A percentile compares a stretch with the other conserved stretches of the same genome.
Evolutionary conservation across 768 basidiomycete genomes (phyloP).

Genomic region (Tubosaeta sp.): DNA sequence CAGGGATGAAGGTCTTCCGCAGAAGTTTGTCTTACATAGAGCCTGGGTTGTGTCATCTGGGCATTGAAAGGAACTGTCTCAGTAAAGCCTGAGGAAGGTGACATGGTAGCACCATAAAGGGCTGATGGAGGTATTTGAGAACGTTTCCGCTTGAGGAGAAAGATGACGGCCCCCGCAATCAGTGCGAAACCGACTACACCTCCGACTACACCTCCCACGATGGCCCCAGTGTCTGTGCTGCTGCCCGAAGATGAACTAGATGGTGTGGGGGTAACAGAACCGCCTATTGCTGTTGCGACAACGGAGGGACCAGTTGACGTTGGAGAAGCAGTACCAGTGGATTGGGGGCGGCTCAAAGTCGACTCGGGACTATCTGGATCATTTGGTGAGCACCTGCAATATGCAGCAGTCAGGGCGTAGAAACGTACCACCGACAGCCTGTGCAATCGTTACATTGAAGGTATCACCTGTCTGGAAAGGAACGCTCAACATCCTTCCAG

Average conservation of each 20-base stretch:
- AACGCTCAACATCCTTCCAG: constrained; percentile 1
- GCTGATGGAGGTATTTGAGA: constrained; percentile 19
- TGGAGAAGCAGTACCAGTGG: constrained; percentile 15
- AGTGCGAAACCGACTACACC: constrained; percentile 53
- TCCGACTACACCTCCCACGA: constrained; percentile 61
- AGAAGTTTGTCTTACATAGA: constrained; percentile 25
- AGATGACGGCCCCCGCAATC: constrained; percentile 37
- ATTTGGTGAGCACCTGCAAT: neutral
- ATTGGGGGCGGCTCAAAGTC: constrained; percentile 31
- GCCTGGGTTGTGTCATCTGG: constrained; percentile 20
- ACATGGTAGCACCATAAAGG: neutral
- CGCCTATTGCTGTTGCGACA: neutral
- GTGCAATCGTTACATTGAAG: constrained; percentile 42
- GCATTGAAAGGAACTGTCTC: constrained; percentile 11
- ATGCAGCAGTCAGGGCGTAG: neutral
- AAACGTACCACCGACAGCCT: constrained; percentile 24
- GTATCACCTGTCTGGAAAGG: constrained; percentile 27
- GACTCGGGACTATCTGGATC: constrained; percentile 40
- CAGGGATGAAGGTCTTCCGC: neutral
- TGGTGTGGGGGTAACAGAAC: constrained; percentile 9
- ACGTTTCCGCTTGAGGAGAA: constrained; percentile 34
- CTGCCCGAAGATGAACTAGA: constrained; percentile 4
- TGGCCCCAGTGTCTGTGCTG: constrained; percentile 44
- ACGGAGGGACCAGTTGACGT: constrained; percentile 6
- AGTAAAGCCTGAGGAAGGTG: constrained; percentile 5